A percentile compares a stretch with the other conserved stretches of the same genome.
Evolutionary conservation across 148 eudicot genomes (phyloP).

Genomic region (Diospyros kaki): DNA sequence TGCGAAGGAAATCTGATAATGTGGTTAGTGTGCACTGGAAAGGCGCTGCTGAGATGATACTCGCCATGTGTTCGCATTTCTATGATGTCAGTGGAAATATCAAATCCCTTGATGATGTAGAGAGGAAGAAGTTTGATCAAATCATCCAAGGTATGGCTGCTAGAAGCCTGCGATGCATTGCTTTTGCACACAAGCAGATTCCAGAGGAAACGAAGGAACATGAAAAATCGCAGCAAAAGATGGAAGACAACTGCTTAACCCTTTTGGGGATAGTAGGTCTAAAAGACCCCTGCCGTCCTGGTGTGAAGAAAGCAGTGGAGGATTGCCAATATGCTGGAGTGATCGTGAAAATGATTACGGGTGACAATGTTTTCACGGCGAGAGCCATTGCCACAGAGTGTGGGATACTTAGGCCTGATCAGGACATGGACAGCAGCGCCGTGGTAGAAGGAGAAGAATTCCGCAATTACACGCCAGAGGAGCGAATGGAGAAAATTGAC

Average conservation of each 20-base stretch:
- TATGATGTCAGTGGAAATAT: conserved; percentile 11
- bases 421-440: background rate
- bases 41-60: conserved; percentile 23
- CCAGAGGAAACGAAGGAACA: background rate
- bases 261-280: conserved; percentile 22
- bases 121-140: conserved; percentile 8
- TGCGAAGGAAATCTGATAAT: conserved; percentile 5
- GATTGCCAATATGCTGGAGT: conserved; percentile 13
- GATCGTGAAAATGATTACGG: conserved; percentile 17
- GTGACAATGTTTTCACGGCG: conserved; percentile 17
- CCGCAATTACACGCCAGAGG: conserved; percentile 14
- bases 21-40: conserved; percentile 9
- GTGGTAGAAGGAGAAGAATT: conserved; percentile 17
- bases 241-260: conserved; percentile 11
- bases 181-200: conserved; percentile 19
- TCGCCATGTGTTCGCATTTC: conserved; percentile 17
- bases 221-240: background rate
- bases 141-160: conserved; percentile 22
- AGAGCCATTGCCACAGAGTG: conserved; percentile 21
- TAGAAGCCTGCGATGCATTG: conserved; percentile 21
- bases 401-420: conserved; percentile 19
- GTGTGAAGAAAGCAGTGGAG: conserved; percentile 8
- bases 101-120: conserved; percentile 3
- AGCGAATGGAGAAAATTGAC: conserved; percentile 14
- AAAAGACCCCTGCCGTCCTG: conserved; percentile 9